These are phyloP conservation scores for Fonsecaea multimorphosa DNA, from an alignment of 2,329 filamentous ascomycete genomes.

Conservation along the genomic window DNA sequence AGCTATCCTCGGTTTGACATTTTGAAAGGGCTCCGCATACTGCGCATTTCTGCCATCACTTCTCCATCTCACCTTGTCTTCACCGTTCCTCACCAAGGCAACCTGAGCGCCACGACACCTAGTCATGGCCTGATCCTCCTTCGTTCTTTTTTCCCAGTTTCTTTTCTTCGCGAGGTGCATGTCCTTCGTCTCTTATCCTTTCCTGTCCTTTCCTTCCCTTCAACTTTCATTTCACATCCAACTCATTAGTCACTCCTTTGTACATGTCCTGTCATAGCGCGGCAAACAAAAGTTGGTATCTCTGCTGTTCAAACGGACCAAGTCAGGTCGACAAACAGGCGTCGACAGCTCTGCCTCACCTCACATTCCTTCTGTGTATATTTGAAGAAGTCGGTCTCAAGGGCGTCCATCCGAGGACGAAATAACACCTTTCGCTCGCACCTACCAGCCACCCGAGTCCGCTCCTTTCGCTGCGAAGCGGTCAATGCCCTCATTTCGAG, in stretches of 20 bases:
- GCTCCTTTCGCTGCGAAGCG: neutral
- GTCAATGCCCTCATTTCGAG: slow-evolving; percentile 18
- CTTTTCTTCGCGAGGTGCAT: neutral
- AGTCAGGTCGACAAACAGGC: slow-evolving; percentile 1
- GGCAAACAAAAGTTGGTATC: neutral
- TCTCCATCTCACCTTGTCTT: slow-evolving; percentile 6
- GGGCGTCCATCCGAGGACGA: neutral
- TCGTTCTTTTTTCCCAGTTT: neutral
- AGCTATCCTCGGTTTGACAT: slow-evolving; percentile 6
- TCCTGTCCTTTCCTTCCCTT: slow-evolving; percentile 3
- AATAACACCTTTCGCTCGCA: neutral
- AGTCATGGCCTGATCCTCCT: slow-evolving; percentile 14
- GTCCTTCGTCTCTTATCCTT: neutral
- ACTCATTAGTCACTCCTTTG: slow-evolving; percentile 21
- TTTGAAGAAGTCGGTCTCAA: slow-evolving; percentile 3
- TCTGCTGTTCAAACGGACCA: neutral
- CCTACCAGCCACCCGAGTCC: neutral
- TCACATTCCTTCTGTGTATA: neutral
- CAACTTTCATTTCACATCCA: slow-evolving; percentile 4
- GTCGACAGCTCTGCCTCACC: neutral
- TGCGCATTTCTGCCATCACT: slow-evolving; percentile 16
- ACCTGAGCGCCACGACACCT: neutral
- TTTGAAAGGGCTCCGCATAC: slow-evolving; percentile 9
- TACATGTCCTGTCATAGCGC: slow-evolving; percentile 4
- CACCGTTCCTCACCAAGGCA: slow-evolving; percentile 11